Base-by-base conservation (phyloP, 140 eudicot genomes). In the Stevia rebaudiana region DNA sequence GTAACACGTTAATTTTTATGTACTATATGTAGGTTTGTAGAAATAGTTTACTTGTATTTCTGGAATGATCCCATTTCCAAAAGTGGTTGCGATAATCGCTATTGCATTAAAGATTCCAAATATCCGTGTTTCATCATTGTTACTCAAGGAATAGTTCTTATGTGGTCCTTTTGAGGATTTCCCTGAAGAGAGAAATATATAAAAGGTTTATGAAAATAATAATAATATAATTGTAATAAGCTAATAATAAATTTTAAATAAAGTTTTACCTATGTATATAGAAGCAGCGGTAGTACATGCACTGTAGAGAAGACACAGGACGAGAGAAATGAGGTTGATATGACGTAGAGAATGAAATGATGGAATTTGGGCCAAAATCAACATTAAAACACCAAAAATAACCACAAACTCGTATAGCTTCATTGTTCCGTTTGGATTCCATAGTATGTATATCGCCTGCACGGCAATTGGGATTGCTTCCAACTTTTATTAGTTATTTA, bases 281-380 rank as follows among this genome's bases (percentile, higher is more conserved):
- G 91, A 80, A 44, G 85, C 94, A 22, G 94, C 95, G 49, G 95
- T 82, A n/a, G 95, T 88, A 42, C 80, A 87, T 3, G 88, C 76
- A 41, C 98, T 87, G 61, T 84, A 91, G 36, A 79, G 72, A 36
- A 91, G 80, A 59, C 86, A 76, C 0, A 91, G 86, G 12, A 80
- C 16, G 21, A 91, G 63, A 23, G 98, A 91, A 56, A 84, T 60
- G 73, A 90, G 70, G 84, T 90, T 90, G 79, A 90, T 84, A 50
- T 90, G 94, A 58, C 97, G 81, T 12, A 87, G 81, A 1, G 95
- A 82, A 72, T 91, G 98, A 22, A 91, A 91, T 16, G 98, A 91
- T 42, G 98, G 98, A 78, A 87, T 63, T 79, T 91, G 95, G 51
- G 95, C 95, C 67, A 91, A 69, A 33, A 91, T 76, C 68, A 91